Evolutionary conservation across 2,329 filamentous ascomycete genomes (phyloP).

Genomic region (Chaetomium sp.): DNA sequence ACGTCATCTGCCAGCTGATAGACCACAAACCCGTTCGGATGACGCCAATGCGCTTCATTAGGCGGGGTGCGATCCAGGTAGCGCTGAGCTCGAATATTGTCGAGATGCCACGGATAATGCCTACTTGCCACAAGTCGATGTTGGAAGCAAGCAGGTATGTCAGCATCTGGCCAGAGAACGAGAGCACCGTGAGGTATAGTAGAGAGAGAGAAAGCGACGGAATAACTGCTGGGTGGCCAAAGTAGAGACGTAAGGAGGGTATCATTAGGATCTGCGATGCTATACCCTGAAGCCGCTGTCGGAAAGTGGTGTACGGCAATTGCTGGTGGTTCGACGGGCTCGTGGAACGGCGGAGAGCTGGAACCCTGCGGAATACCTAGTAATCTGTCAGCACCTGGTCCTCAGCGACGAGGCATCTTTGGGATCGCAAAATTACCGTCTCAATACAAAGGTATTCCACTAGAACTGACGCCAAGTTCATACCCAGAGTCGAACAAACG

Average conservation of each 20-base stretch:
- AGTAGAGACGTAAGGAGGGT: slow-evolving; percentile 37
- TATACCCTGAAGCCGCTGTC: neutral
- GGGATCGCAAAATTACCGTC: neutral
- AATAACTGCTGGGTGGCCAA: slow-evolving; percentile 49
- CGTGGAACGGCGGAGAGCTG: neutral
- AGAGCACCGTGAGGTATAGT: slow-evolving; percentile 56
- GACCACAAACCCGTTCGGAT: slow-evolving; percentile 67
- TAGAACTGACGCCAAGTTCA: slow-evolving; percentile 41
- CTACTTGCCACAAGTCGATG: slow-evolving; percentile 46
- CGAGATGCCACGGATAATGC: slow-evolving; percentile 45
- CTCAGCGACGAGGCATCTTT: neutral
- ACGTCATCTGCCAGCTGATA: slow-evolving; percentile 59
- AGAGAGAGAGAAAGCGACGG: slow-evolving; percentile 54
- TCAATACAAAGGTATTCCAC: slow-evolving; percentile 1
- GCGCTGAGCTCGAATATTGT: slow-evolving; percentile 53
- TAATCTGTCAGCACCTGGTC: neutral
- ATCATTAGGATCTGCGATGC: slow-evolving; percentile 19
- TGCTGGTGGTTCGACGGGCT: neutral
- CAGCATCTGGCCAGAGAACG: slow-evolving; percentile 56
- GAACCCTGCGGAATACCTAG: slow-evolving; percentile 1
- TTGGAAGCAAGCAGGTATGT: slow-evolving; percentile 43
- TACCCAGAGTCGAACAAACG: slow-evolving; percentile 40
- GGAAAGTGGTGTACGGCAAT: neutral
- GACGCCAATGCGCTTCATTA: slow-evolving; percentile 49
- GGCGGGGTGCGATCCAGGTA: slow-evolving; percentile 51